Conservation (phyloP, 129 eudicot genomes). For the Chrysanthemum seticuspe region DNA sequence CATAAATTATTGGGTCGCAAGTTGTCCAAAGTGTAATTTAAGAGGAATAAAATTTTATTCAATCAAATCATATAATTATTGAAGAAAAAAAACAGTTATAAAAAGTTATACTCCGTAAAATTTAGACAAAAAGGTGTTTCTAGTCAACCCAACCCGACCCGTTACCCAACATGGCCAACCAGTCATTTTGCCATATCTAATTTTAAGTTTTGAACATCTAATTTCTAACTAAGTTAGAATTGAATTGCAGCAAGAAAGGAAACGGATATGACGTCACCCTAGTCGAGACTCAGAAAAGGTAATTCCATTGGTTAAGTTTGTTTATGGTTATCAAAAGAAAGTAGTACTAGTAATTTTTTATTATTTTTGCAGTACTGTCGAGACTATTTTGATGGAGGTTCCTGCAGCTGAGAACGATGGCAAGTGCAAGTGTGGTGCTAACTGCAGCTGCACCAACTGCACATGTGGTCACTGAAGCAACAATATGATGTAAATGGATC, state of each 20-base stretch:
- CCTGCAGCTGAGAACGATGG: constrained; percentile 54
- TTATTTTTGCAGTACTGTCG: constrained; percentile 41
- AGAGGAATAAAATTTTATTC: background rate
- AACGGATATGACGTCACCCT: constrained; percentile 42
- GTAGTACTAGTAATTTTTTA: background rate
- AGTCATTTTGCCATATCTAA: background rate
- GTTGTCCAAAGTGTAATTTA: background rate
- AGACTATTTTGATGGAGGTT: constrained; percentile 40
- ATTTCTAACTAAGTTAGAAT: background rate
- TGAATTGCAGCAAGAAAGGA: constrained; percentile 59
- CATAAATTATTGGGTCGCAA: no score
- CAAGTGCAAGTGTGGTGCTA: constrained; percentile 68
- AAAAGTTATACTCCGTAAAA: background rate
- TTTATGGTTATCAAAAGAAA: background rate
- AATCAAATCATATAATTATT: background rate
- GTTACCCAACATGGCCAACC: background rate
- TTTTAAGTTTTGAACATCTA: background rate
- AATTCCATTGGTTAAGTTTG: background rate
- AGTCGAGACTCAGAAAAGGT: constrained; percentile 50
- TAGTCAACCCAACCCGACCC: background rate
- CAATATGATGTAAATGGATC: constrained; percentile 1
- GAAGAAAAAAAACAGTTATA: background rate
- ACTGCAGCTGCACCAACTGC: constrained; percentile 65
- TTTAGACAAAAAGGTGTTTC: background rate
- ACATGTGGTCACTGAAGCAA: constrained; percentile 48